Conservation (phyloP, 2,329 filamentous ascomycete genomes). For the Lasiodiplodia gonubiensis region DNA sequence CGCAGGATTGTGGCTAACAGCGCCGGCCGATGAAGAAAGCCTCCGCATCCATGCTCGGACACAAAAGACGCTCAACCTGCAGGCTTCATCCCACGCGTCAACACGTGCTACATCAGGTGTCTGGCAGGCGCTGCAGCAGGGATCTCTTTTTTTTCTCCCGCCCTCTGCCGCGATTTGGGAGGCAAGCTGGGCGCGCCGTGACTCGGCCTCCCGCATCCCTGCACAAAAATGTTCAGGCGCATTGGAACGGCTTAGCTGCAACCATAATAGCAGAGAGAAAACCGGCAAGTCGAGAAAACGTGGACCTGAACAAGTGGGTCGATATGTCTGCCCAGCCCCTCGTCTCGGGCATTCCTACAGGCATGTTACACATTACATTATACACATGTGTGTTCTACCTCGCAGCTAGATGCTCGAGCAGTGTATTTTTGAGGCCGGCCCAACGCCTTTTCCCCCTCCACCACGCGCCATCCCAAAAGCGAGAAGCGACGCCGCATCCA, state of each 20-base stretch:
- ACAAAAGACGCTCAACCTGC: constrained; percentile 1
- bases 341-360: constrained; percentile 5
- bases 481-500: constrained; percentile 5
- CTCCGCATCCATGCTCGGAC: constrained; percentile 4
- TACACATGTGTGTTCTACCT: neutral
- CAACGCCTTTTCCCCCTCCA: constrained; percentile 9
- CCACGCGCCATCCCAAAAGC: constrained; percentile 17
- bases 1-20: neutral
- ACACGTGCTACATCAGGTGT: constrained; percentile 20
- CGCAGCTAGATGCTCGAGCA: neutral
- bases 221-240: neutral
- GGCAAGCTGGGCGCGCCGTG: constrained; percentile 1
- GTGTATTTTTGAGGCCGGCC: constrained; percentile 1
- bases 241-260: constrained; percentile 22
- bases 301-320: constrained; percentile 1
- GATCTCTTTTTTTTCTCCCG: constrained; percentile 3
- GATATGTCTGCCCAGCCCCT: neutral
- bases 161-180: constrained; percentile 8
- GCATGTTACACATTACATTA: constrained; percentile 13
- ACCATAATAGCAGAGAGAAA: constrained; percentile 4
- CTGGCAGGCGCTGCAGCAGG: constrained; percentile 8
- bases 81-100: neutral
- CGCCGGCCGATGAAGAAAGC: constrained; percentile 13
- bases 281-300: constrained; percentile 1
- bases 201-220: constrained; percentile 14